Evolutionary conservation across 2,329 filamentous ascomycete species (phyloP).

Genomic region (Monosporascus sp.): DNA sequence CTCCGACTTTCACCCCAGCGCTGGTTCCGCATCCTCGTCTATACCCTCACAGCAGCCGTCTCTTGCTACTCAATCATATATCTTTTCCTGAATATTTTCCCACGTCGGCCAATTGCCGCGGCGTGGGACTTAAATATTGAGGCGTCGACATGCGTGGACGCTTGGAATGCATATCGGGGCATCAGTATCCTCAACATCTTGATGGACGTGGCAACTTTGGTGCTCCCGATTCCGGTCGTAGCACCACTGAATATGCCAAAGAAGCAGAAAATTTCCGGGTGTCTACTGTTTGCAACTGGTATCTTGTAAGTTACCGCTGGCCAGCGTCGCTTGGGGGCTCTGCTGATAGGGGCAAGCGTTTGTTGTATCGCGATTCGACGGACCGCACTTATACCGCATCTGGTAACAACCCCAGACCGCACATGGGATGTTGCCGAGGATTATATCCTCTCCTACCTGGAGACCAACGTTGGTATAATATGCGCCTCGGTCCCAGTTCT

Average conservation of each 20-base stretch:
- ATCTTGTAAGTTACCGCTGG: conserved; percentile 1
- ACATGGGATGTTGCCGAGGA: conserved; percentile 5
- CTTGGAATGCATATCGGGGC: neutral
- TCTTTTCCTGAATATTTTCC: neutral
- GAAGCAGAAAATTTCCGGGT: conserved; percentile 1
- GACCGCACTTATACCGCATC: neutral
- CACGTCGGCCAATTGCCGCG: neutral
- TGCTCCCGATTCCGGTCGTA: conserved; percentile 2
- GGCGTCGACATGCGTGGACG: neutral
- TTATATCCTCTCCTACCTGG: conserved; percentile 1
- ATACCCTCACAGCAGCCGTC: neutral
- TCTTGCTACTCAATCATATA: neutral
- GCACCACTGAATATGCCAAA: neutral
- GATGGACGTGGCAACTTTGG: conserved; percentile 1
- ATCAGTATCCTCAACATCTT: conserved; percentile 3
- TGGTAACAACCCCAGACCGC: neutral
- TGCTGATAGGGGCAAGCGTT: neutral
- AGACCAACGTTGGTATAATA: conserved; percentile 3
- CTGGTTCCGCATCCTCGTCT: conserved; percentile 1
- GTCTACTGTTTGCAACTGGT: conserved; percentile 1
- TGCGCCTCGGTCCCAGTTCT: conserved; percentile 11
- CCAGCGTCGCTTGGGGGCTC: too few relatives aligned
- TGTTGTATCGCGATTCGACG: neutral
- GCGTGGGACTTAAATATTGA: conserved; percentile 1
- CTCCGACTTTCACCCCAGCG: conserved; percentile 1